Evolutionary conservation across 2,329 filamentous ascomycete genomes (phyloP).

Genomic region (Arthroderma sp.): DNA sequence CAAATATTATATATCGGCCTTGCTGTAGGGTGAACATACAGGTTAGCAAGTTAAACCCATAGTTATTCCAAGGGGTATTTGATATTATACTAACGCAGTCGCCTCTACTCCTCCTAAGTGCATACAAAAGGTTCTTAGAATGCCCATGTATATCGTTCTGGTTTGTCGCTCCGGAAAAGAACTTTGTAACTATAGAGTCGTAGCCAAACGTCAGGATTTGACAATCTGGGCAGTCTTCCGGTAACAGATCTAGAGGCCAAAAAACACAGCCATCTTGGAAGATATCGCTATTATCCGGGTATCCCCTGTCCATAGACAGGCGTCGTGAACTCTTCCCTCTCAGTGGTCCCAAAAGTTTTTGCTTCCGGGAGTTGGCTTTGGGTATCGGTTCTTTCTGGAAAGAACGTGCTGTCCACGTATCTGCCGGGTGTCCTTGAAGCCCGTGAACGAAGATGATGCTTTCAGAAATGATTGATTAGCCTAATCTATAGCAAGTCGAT

Average conservation of each 20-base stretch:
- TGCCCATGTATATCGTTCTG: not conserved
- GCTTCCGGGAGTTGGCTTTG: not conserved
- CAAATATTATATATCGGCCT: not conserved
- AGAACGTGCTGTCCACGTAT: conserved; percentile 10
- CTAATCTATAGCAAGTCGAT: not conserved
- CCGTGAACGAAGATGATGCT: conserved; percentile 26
- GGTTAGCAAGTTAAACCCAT: not conserved
- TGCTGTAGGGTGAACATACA: not conserved
- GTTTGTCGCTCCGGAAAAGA: not conserved
- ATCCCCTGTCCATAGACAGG: not conserved
- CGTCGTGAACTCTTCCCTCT: not conserved
- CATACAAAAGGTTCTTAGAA: not conserved
- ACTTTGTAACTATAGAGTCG: conserved; percentile 13
- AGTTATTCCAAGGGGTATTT: not conserved
- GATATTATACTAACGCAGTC: not conserved
- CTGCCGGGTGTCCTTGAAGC: conserved; percentile 18
- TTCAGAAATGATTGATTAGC: not conserved
- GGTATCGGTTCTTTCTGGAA: not conserved
- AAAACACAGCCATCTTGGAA: not conserved
- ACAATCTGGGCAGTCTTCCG: conserved; percentile 10
- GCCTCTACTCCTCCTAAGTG: not conserved
- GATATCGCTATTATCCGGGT: not conserved
- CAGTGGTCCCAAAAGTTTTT: not conserved
- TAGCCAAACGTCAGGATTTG: conserved; percentile 14
- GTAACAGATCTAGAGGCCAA: conserved; percentile 10